Percentiles rank a stretch among this genome's conserved stretches.
Evolutionary conservation across 495 filamentous ascomycete species (phyloP).

Genomic region (Endocarpon pusillum): DNA sequence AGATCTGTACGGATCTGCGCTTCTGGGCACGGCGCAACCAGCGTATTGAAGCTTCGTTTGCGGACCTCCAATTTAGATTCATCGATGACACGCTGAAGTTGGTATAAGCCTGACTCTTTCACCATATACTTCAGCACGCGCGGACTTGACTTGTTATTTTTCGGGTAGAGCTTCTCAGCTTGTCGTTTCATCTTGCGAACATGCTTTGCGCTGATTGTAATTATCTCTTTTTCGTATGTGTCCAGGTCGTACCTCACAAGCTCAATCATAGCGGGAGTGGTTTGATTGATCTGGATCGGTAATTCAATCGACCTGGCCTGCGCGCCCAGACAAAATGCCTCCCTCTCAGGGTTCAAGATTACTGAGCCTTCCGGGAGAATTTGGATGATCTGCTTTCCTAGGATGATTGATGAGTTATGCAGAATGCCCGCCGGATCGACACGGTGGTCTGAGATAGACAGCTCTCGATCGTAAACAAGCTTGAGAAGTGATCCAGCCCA

Average conservation of each 20-base stretch:
- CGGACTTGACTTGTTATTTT: conserved; percentile 31
- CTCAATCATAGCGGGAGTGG: conserved; percentile 70
- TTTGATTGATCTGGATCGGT: conserved; percentile 89
- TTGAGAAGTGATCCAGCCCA: conserved; percentile 53
- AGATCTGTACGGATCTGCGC: conserved; percentile 48
- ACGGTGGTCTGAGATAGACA: conserved; percentile 73
- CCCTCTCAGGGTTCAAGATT: conserved; percentile 60
- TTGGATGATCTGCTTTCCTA: conserved; percentile 91
- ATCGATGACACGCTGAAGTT: conserved; percentile 68
- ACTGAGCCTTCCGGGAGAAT: conserved; percentile 95
- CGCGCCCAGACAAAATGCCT: conserved; percentile 60
- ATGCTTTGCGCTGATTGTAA: conserved; percentile 55
- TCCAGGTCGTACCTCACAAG: conserved; percentile 70
- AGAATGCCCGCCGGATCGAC: conserved; percentile 76
- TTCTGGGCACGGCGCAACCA: conserved; percentile 70
- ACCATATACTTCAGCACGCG: conserved; percentile 43
- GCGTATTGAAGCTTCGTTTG: conserved; percentile 49
- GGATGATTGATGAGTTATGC: conserved; percentile 78
- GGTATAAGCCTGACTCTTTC: conserved; percentile 74
- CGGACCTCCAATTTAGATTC: conserved; percentile 87
- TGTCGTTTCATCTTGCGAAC: conserved; percentile 47
- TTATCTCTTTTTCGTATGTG: conserved; percentile 56
- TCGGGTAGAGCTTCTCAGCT: conserved; percentile 33
- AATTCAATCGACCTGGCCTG: conserved; percentile 40
- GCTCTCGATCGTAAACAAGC: conserved; percentile 71